Evolutionary conservation across 2,329 filamentous ascomycete genomes (phyloP), one percentile per base, ranked within the genome.

Genomic region (Aspergillus jensenii): DNA sequence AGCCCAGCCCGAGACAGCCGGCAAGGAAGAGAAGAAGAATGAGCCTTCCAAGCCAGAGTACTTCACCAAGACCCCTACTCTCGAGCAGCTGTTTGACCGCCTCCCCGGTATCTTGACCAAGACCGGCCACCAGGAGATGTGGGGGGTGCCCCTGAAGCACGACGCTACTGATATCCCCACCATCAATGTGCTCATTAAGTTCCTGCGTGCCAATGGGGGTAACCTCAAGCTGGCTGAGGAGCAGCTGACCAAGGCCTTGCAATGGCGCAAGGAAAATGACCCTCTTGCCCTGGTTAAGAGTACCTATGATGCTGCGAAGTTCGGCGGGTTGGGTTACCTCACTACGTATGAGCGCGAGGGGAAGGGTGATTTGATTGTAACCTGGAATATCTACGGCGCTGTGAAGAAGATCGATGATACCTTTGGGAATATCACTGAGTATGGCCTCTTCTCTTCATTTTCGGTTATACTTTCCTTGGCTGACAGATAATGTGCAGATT

Each of bases 381-480:
- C 90, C 2, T 97, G 93, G 89, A 97, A 97, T 74, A 87, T 97
- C 69, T 97, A 98, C 71, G 93, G 93, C 14, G 86, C 86, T 39
- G 90, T 93, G 62, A 95, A 95, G 82, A 84, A 91, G 66, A 86
- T 91, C 61, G 85, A 90, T 63, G 80, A 82, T 58, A 96, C 91
- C 0, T 97, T 97, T 79, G 90, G 90, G 4, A 83, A 95, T 68
- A 78, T 92, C 6, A 82, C 92, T 25, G 89, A 90, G 91, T 96
- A 78, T 73, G 88, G 81, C 25, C 17, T 37, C 31, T 31, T 33
- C 2, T 43, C 19, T 27, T 40, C 12, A 7, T 12, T 25, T 33
- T 6, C 19, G 21, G 4, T 3, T 40, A 6, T 31, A n/a, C 45
- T 46, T 41, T 7, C 6, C 21, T 33, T 58, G 35, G 39, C 27